These are phyloP conservation scores for Akebia trifoliata DNA, from an alignment of 164 flowering plant genomes.

Conservation along the genomic window DNA sequence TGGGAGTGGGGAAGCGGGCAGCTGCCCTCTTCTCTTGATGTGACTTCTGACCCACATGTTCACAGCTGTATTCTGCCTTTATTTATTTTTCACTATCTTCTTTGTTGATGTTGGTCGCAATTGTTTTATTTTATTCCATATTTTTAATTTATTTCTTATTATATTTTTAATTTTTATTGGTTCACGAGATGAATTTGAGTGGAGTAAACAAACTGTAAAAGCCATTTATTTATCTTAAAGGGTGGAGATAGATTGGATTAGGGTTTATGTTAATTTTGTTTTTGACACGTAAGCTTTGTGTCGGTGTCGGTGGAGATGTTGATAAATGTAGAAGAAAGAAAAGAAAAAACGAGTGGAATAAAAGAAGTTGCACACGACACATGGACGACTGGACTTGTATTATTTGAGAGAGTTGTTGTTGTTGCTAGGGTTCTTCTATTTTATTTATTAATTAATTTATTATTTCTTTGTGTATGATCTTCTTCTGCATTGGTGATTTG, in stretches of 20 bases:
- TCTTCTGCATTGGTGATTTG: background rate
- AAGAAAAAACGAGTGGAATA: background rate
- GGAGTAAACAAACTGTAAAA: too few species aligned
- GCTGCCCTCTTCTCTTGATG: conserved; percentile 16
- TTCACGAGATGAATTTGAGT: too few species aligned
- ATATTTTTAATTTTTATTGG: too few species aligned
- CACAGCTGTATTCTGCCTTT: conserved; percentile 17
- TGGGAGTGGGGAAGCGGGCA: too few species aligned
- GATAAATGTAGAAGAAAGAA: conserved; percentile 21
- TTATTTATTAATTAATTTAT: background rate
- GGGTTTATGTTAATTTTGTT: background rate
- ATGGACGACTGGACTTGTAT: too few species aligned
- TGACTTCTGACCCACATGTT: conserved; percentile 24
- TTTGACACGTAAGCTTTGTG: conserved; percentile 24
- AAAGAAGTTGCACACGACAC: too few species aligned
- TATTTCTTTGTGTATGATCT: background rate
- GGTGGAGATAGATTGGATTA: conserved; percentile 12
- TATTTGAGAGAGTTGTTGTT: too few species aligned
- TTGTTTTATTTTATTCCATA: too few species aligned
- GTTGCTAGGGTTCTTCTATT: background rate
- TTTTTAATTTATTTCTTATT: background rate
- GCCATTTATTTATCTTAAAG: conserved; percentile 5
- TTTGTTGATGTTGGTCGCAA: too few species aligned
- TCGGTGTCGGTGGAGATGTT: conserved; percentile 39
- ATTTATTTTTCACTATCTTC: background rate